Evolutionary conservation across 495 filamentous ascomycete species (phyloP).

Genomic region (Entonaema liquescens): DNA sequence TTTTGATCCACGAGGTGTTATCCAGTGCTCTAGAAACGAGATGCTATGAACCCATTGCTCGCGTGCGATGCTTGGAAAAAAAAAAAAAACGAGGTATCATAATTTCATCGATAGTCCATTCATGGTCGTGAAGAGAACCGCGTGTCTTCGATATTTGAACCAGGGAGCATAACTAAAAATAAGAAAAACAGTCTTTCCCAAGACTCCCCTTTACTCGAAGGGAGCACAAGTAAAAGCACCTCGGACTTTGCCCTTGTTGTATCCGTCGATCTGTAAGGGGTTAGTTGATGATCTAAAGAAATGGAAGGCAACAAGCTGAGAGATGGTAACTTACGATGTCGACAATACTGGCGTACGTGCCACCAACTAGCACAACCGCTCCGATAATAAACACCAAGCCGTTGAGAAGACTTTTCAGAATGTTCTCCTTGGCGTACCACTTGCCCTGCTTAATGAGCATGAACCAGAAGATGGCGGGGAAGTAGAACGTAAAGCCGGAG

Average conservation of each 20-base stretch:
- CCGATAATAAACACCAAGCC: slow-evolving; percentile 63
- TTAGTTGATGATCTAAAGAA: neutral
- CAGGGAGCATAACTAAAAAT: neutral
- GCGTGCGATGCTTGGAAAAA: slow-evolving; percentile 12
- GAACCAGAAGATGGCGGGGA: slow-evolving; percentile 73
- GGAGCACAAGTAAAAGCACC: slow-evolving; percentile 60
- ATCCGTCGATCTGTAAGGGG: slow-evolving; percentile 53
- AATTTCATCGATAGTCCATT: slow-evolving; percentile 25
- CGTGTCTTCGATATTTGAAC: neutral
- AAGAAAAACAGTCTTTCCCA: neutral
- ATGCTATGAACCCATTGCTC: slow-evolving; percentile 19
- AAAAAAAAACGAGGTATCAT: slow-evolving; percentile 24
- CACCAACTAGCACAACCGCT: slow-evolving; percentile 62
- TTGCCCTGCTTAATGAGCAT: slow-evolving; percentile 65
- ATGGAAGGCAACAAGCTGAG: neutral
- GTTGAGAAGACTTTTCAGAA: slow-evolving; percentile 58
- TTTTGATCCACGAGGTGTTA: slow-evolving; percentile 11
- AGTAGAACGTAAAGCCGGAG: slow-evolving; percentile 71
- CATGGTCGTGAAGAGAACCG: slow-evolving; percentile 3
- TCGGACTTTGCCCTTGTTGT: slow-evolving; percentile 52
- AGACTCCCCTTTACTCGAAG: slow-evolving; percentile 25
- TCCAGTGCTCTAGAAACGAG: slow-evolving; percentile 16
- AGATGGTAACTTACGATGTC: slow-evolving; percentile 59
- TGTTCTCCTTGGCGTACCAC: slow-evolving; percentile 57
- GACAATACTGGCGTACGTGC: slow-evolving; percentile 65